phyloP scores from a whole-genome alignment of 257 asterid species.

The Craterostigma plantagineum region DNA sequence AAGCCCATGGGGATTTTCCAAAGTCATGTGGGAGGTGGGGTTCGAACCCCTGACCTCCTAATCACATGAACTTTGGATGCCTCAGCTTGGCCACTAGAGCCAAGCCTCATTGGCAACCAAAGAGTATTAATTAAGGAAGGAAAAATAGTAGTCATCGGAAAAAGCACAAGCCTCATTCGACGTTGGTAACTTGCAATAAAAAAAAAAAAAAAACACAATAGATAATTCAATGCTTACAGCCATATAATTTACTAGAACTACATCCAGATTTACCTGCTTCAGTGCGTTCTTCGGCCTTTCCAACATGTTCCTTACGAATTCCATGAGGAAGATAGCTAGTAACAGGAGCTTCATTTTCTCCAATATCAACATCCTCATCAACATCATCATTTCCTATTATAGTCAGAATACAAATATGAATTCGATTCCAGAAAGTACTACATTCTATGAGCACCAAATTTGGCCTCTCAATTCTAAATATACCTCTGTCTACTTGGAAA shows the following conservation, averaged over 20 bases:
- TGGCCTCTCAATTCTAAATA: not conserved
- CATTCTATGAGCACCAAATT: not conserved
- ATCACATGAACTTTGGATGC: no score
- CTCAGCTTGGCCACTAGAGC: no score
- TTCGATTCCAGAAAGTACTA: not conserved
- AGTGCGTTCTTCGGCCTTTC: conserved; percentile 35
- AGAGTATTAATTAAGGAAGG: no score
- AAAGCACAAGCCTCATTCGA: no score
- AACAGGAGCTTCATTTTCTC: conserved; percentile 46
- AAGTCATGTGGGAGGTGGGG: no score
- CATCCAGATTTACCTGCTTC: conserved; percentile 60
- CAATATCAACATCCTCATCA: conserved; percentile 74
- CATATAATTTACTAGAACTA: conserved; percentile 21
- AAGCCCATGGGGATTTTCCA: no score
- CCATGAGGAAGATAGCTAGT: conserved; percentile 44
- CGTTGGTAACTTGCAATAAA: no score
- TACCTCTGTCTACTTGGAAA: conserved; percentile 66
- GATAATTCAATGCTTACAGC: no score
- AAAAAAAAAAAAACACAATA: no score
- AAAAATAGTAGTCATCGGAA: no score
- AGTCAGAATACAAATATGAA: not conserved
- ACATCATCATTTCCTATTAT: conserved; percentile 19
- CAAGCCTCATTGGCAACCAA: no score
- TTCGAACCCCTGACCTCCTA: no score
- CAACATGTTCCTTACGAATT: conserved; percentile 33